Evolutionary conservation across 805 yeast species (phyloP), one percentile per base, ranked within the genome.

Genomic region (Yarrowia divulgata): DNA sequence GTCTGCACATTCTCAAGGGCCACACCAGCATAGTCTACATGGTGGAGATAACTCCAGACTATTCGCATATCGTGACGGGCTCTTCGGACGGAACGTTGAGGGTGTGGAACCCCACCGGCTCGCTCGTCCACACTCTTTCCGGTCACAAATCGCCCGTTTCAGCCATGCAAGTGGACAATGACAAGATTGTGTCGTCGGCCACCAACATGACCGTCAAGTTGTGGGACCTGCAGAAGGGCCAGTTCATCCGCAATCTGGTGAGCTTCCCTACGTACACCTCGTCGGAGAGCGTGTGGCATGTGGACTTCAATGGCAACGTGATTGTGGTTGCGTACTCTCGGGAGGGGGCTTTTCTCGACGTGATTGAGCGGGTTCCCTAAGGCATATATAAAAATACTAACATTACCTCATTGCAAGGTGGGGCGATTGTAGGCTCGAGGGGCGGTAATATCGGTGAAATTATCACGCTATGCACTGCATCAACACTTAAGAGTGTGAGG

Each of bases 141-240:
- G 99, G 99, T 2, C 99, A 95, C 80, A 86, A 87, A 60, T 93
- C 90, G 73, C 89, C 91, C 70, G 97, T 95, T 13, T 85, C 91
- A 67, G 97, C 98, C 13, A 93, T 94, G 50, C 93, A 97, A 1
- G 97, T 97, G 68, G 95, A 92, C 78, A 97, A 97, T 18, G 85
- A 86, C 75, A 83, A 87, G 72, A 90, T 94, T 76, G 97, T 97
- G 43, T 97, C 98, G 10, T 98, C 98, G 52, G 92, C 97, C 13
- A 85, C 94, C 73, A 98, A 95, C 81, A 87, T 97, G 79, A 90
- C 97, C 14, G 97, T 95, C 66, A 84, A 97, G 73, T 92, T 94
- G 52, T 94, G 98, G 98, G 97, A 92, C 80, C 88, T 97, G 2
- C 85, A 88, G 46, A 89, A 97, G 34, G 98, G 98, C 75, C 85